These are phyloP conservation scores for Leccinum subrobustum DNA, from an alignment of 1,284 basidiomycete species.

Conservation along the genomic window DNA sequence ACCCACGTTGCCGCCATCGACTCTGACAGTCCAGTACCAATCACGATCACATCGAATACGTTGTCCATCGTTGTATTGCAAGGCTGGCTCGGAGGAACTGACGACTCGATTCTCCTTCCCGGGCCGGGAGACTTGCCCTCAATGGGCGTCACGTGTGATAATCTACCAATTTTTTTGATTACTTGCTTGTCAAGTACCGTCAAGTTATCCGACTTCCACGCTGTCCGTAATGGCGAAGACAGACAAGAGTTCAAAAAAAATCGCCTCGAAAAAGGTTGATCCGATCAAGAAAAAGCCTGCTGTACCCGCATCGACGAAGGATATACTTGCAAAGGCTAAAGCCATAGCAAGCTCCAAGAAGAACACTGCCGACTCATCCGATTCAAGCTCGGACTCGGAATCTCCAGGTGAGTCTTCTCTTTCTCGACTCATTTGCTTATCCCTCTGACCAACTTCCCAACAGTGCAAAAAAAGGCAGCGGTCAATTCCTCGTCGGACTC, in stretches of 20 bases:
- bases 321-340: constrained; percentile 20
- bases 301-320: constrained; percentile 16
- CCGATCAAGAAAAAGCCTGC: constrained; percentile 13
- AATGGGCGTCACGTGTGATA: constrained; percentile 28
- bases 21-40: constrained; percentile 86
- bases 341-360: background rate
- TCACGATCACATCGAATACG: constrained; percentile 77
- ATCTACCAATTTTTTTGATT: constrained; percentile 16
- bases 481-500: constrained; percentile 2
- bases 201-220: background rate
- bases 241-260: constrained; percentile 33
- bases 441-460: background rate
- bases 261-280: constrained; percentile 11
- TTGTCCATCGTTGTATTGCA: constrained; percentile 28
- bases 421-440: background rate
- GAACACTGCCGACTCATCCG: background rate
- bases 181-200: background rate
- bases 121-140: constrained; percentile 26
- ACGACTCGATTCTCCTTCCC: background rate
- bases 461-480: background rate
- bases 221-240: constrained; percentile 43
- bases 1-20: constrained; percentile 90
- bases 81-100: background rate
- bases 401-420: background rate
- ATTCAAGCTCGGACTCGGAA: background rate